phyloP scores from a whole-genome alignment of 179 eudicot species.

The Dionaea muscipula region DNA sequence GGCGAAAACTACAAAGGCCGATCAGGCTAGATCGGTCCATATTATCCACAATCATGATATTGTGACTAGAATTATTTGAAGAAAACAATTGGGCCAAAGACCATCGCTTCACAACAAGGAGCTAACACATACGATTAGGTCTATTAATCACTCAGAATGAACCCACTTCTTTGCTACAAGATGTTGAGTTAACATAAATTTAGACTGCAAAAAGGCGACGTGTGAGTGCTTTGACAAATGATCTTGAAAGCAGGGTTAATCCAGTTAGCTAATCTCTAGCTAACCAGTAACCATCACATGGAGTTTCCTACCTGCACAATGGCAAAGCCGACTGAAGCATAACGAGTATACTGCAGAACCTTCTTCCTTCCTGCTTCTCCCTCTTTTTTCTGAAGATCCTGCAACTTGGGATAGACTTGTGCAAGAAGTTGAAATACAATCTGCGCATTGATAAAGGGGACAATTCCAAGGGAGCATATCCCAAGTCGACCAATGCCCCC shows the following conservation, averaged over 20 bases:
- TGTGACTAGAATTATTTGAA: no score
- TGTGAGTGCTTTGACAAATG: no score
- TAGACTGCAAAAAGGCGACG: no score
- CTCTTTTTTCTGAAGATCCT: constrained; percentile 93
- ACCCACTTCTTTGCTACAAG: no score
- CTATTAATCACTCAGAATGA: no score
- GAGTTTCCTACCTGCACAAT: constrained; percentile 62
- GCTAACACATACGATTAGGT: no score
- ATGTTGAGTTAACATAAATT: no score
- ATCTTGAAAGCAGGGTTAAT: not conserved
- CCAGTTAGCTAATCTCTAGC: not conserved
- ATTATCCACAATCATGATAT: no score
- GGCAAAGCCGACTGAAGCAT: constrained; percentile 98
- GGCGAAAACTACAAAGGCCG: no score
- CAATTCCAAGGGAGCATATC: constrained; percentile 94
- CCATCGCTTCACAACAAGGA: no score
- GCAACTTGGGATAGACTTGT: constrained; percentile 90
- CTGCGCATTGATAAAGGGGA: constrained; percentile 90
- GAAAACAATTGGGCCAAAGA: no score
- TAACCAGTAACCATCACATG: not conserved
- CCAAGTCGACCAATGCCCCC: constrained; percentile 99
- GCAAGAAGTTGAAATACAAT: constrained; percentile 96
- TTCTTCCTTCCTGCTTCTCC: constrained; percentile 99
- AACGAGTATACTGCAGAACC: constrained; percentile 83
- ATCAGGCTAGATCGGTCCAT: no score